These are phyloP conservation scores for Globisporangium sylvaticum DNA, from an alignment of 352 stramenopile genomes.

Conservation along the genomic window DNA sequence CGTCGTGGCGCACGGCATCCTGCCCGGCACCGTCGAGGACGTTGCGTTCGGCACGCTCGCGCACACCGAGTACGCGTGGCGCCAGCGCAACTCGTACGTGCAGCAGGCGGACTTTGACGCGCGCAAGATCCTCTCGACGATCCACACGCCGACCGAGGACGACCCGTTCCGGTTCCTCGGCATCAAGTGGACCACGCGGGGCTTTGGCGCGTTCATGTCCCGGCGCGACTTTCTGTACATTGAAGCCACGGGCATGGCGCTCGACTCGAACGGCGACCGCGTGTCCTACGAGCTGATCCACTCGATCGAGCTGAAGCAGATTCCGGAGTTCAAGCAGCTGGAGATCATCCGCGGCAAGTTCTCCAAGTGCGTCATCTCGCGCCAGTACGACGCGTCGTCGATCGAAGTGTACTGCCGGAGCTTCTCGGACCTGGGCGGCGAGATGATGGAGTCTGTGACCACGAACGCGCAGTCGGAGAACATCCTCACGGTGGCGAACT, in stretches of 20 bases:
- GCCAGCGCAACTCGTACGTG: slow-evolving; percentile 37
- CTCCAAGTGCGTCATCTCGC: slow-evolving; percentile 51
- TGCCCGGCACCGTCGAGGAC: slow-evolving; percentile 42
- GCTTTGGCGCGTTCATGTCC: slow-evolving; percentile 33
- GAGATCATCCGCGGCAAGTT: slow-evolving; percentile 42
- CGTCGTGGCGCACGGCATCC: slow-evolving; percentile 27
- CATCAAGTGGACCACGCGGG: slow-evolving; percentile 39
- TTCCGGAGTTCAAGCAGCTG: slow-evolving; percentile 16
- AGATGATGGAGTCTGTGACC: slow-evolving; percentile 25
- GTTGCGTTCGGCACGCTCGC: slow-evolving; percentile 39
- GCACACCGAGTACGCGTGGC: slow-evolving; percentile 31
- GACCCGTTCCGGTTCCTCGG: slow-evolving; percentile 52
- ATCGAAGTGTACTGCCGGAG: slow-evolving; percentile 49
- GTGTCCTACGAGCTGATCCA: slow-evolving; percentile 16
- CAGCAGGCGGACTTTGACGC: slow-evolving; percentile 27
- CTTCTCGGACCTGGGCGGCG: slow-evolving; percentile 38
- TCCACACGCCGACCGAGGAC: slow-evolving; percentile 34
- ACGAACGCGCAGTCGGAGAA: slow-evolving; percentile 26
- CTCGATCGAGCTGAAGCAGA: slow-evolving; percentile 12
- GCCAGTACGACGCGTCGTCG: slow-evolving; percentile 28
- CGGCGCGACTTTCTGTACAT: slow-evolving; percentile 33
- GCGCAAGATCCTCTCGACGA: slow-evolving; percentile 33
- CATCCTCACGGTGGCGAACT: slow-evolving; percentile 16
- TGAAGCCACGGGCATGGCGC: slow-evolving; percentile 16
- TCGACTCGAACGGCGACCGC: slow-evolving; percentile 17